Base-by-base conservation (phyloP, 2,329 filamentous ascomycete species). In the Zymoseptoria pseudotritici region DNA sequence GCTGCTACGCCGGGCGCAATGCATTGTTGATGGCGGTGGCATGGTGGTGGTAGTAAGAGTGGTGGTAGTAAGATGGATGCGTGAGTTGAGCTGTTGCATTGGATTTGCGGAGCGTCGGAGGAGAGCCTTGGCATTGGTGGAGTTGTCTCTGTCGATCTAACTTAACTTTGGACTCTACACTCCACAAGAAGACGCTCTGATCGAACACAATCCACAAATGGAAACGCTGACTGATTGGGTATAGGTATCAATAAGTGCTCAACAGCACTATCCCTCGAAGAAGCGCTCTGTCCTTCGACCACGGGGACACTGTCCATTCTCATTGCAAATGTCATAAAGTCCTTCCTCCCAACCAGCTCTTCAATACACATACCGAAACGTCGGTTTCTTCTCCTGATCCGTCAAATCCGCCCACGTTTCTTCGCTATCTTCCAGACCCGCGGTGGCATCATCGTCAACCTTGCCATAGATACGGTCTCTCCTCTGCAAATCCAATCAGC, bases 391-490 rank as follows among this genome's bases (percentile, higher is more conserved):
- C 63, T 67, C 59, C 51, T 58, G 61, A 31, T 69, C 68, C 26
- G 68, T 70, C 31, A 68, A 42, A 55, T 69, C 68, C 29, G 65
- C 56, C 57, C 64, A 66, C 11, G 54, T 50, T 22, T 58, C 53
- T 17, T 56, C 46, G 21, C 50, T 31, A 20, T 50, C 53, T 31
- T 50, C 51, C 19, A 49, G 36, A 3, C 36, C 36, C 36, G 36
- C 36, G 6, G 17, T 46, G 13, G 36, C 26, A 19, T 59, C 57
- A 58, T 26, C 52, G n/a, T 49, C 51, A 8, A 22, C 42, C 31
- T 57, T 51, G 17, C 61, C 58, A 50, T 58, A 55, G 4, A 53
- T 26, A 7, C 62, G 60, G 24, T 73, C 71, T 31, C 70, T 66
- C 11, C 64, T 60, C 58, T 60, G 36, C 5, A 1, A n/a, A 5